Evolutionary conservation across 257 asterid genomes (phyloP), one percentile per base, ranked within the genome.

Genomic region (Rhazya stricta): DNA sequence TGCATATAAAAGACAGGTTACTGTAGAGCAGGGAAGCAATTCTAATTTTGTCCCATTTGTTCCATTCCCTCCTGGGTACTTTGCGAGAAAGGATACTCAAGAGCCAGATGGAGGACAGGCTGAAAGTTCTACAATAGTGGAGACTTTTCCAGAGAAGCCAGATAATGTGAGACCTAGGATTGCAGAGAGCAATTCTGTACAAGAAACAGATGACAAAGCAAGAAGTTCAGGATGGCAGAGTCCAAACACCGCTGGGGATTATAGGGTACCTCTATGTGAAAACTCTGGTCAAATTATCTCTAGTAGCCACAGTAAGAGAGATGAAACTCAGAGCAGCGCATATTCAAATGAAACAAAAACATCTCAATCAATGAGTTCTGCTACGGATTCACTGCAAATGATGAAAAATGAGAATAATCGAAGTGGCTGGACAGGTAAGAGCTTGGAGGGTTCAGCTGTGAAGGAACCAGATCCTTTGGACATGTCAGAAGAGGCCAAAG

Each of bases 401-500:
- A 76, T 75, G 45, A 72, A 74, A 73, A 78, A 80, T 62, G 83
- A 78, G 80, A 80, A 73, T 51, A 61, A 61, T 51, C 74, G 58
- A 67, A 77, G 81, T 80, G 80, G 89, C 34, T 84, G 91, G 96
- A 70, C 77, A 1, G 90, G 88, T 16, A 84, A 74, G 78, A 90
- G 92, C 85, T 85, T 89, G 83, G 97, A 91, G 78, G 97, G 93
- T 27, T 91, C 97, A 18, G 96, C 87, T 32, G 91, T 89, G 84
- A 91, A 84, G 83, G 97, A 90, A 81, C 16, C 88, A 0, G 93
- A 89, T 81, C 91, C 89, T 23, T 76, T 94, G 45, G 99, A 94
- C 83, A 90, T 92, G 99, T 94, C 99, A 1, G 97, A 94, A 82
- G 99, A 94, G 83, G 99, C 97, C 48, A 94, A 92, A 84, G 89